Base-by-base conservation (phyloP, 202 grass and related monocot species). In the Zizania palustris region DNA sequence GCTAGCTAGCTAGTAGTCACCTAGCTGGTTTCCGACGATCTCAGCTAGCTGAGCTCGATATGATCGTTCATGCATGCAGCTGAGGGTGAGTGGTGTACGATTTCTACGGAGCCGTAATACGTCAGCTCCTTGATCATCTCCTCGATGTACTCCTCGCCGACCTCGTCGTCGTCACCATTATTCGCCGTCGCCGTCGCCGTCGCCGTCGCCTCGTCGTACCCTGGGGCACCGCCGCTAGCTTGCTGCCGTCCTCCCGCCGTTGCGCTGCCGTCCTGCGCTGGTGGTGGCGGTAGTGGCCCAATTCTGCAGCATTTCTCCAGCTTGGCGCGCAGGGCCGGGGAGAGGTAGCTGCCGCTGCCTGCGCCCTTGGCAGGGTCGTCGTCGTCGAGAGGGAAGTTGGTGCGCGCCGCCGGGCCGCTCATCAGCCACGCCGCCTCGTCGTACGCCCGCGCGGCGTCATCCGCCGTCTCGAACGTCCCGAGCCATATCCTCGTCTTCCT, bases 401-500 rank as follows among this genome's bases (percentile, higher is more conserved):
- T 97, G 72, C 80, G 78, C 51, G 89, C 91, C 35, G 39, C 46
- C 3, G 88, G 41, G 3, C 87, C 91, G 76, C 91, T 86, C 76
- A 97, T 86, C 20, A 97, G 77, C 33, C 88, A 11, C 63, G 93
- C 93, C 42, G 93, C 93, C 87, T 97, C 91, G 46, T 93, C 94
- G 73, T 93, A 93, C 12, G 94, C 94, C 71, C 88, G 45, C 38
- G 91, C 94, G 16, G 91, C 94, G 51, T 92, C 88, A 75, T 93
- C 94, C 45, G 94, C 94, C 13, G 91, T 92, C 55, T 75, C 91
- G 74, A 82, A 97, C 7, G 94, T 97, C 36, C 94, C 94, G 7
- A 97, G 78, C 94, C 94, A 97, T 74, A 97, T 86, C 84, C 94
- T 92, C 71, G 91, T 92, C 87, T 97, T 97, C 83, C 94, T 97